Base-by-base conservation (phyloP, 2,329 filamentous ascomycete species). In the Penicillium sp. region DNA sequence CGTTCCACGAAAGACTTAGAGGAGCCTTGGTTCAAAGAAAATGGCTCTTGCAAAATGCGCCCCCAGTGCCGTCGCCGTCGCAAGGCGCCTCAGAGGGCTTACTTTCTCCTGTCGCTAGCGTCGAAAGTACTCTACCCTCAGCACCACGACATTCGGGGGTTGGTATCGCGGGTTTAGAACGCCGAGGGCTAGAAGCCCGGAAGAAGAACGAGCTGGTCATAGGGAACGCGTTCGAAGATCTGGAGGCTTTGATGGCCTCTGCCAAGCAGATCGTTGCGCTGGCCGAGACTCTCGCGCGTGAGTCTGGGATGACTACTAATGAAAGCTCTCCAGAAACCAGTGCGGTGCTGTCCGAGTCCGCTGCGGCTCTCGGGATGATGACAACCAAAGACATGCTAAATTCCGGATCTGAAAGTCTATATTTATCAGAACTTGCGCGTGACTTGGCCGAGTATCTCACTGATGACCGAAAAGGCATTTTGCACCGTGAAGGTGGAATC, bases 161-260 rank as follows among this genome's bases (percentile, higher is more conserved):
- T 4, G 94, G 94, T 2, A 97, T 99, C 65, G 93, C 93, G 10
- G 93, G 92, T 0, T 81, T 99, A 2, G 94, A 99, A 72, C 88
- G 91, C 66, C 85, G 92, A 59, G 90, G 91, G 0, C 76, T 93
- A 6, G 90, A 92, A 65, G 85, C 92, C 68, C 88, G 91, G 55
- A 93, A 90, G 76, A 96, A 96, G 72, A 97, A 97, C 66, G 92
- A 97, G 73, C 77, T 91, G 10, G 87, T 97, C 48, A 96, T 99
- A 61, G 93, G 93, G 26, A 92, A 85, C 62, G 92, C 94, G 0
- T 99, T 99, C 67, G 93, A 97, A 71, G 94, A 99, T 68, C 83
- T 99, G 0, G 93, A 97, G 71, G 92, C 94, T 4, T 81, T 99
- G 37, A 99, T 97, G 93, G 91, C 92, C 3, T 97, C 93, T 4